A percentile compares a stretch with the other conserved stretches of the same genome.
Conservation (phyloP, 257 asterid species). For the Nicotiana tabacum region DNA sequence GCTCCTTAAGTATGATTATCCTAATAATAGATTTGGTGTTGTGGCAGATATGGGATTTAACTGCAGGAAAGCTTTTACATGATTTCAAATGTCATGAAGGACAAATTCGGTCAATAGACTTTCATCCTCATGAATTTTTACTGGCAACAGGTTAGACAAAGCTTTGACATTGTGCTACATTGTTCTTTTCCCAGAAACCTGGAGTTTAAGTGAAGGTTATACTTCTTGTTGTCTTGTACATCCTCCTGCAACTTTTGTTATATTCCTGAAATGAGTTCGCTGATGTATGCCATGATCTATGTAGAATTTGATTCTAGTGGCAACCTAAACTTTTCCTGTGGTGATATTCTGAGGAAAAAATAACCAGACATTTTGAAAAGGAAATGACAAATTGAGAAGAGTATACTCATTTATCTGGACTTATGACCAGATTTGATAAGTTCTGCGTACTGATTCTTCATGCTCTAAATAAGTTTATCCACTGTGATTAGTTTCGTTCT, state of each 20-base stretch:
- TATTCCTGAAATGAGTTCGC: background rate
- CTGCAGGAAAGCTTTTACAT: constrained; percentile 97
- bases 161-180: constrained; percentile 13
- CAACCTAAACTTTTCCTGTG: background rate
- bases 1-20: background rate
- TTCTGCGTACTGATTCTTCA: background rate
- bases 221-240: background rate
- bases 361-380: background rate
- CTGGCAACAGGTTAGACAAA: constrained; percentile 85
- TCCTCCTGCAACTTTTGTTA: background rate
- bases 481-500: background rate
- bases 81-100: constrained; percentile 94
- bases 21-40: constrained; percentile 23
- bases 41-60: constrained; percentile 95
- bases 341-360: background rate
- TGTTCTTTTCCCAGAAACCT: background rate
- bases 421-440: background rate
- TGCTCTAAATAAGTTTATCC: background rate
- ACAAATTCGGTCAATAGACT: constrained; percentile 88
- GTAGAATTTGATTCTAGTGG: constrained; percentile 3
- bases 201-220: background rate
- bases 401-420: background rate
- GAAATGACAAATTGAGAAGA: constrained; percentile 5
- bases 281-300: background rate
- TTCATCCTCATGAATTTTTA: constrained; percentile 93